These are phyloP conservation scores for Lodderomyces margitis DNA, from an alignment of 1,139 yeast species.

Conservation along the genomic window DNA sequence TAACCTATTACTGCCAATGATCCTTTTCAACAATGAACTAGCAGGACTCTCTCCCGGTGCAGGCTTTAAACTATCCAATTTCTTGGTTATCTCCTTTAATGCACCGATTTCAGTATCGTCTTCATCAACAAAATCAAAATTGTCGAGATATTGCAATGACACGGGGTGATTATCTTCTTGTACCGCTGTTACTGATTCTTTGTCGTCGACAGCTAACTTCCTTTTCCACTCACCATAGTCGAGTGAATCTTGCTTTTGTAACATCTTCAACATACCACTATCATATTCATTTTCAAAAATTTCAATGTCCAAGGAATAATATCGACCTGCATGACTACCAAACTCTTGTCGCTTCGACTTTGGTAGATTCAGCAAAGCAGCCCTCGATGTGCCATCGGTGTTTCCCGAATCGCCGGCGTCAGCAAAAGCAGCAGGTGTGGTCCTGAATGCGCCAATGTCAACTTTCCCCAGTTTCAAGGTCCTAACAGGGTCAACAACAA, in stretches of 20 bases:
- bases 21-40: constrained; percentile 2
- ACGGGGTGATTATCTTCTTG: neutral
- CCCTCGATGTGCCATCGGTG: neutral
- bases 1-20: constrained; percentile 13
- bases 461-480: constrained; percentile 64
- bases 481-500: constrained; percentile 82
- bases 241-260: constrained; percentile 30
- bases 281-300: constrained; percentile 62
- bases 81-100: constrained; percentile 4
- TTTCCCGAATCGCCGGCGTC: constrained; percentile 5
- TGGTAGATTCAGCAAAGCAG: constrained; percentile 24
- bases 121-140: constrained; percentile 13
- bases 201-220: constrained; percentile 15
- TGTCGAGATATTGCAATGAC: constrained; percentile 5
- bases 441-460: constrained; percentile 90
- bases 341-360: constrained; percentile 54
- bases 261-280: constrained; percentile 43
- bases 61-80: constrained; percentile 4
- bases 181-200: constrained; percentile 4
- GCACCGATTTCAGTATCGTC: constrained; percentile 6
- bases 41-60: neutral
- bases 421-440: constrained; percentile 52
- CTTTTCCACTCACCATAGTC: constrained; percentile 39
- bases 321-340: constrained; percentile 69
- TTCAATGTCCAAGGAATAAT: constrained; percentile 67